Evolutionary conservation across 345 rosid species (phyloP).

Genomic region (Camelina hispida): DNA sequence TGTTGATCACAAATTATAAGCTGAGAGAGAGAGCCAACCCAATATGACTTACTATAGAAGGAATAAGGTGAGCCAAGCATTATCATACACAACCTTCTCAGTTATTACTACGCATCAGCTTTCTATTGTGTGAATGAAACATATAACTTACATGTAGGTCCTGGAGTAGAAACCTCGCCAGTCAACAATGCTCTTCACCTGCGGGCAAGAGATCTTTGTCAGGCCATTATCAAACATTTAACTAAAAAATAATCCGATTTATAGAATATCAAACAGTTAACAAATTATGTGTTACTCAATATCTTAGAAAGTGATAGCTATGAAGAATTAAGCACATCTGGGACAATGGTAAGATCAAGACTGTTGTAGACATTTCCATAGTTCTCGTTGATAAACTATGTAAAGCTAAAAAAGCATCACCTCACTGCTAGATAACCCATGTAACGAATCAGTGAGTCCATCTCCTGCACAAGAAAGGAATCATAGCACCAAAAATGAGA

Average conservation of each 20-base stretch:
- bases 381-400: not conserved
- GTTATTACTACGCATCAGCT: not conserved
- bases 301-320: slow-evolving; percentile 2
- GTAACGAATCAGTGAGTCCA: slow-evolving; percentile 85
- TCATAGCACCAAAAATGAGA: slow-evolving; percentile 55
- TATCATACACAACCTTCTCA: not conserved
- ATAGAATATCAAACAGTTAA: not conserved
- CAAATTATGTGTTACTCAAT: not conserved
- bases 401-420: slow-evolving; percentile 45
- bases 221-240: slow-evolving; percentile 33
- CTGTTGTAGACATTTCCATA: not conserved
- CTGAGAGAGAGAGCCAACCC: slow-evolving; percentile 14
- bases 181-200: slow-evolving; percentile 92
- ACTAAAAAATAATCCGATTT: not conserved
- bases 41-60: not conserved
- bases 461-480: slow-evolving; percentile 70
- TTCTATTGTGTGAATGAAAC: not conserved
- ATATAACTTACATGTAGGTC: slow-evolving; percentile 75
- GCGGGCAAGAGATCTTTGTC: slow-evolving; percentile 11
- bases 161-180: slow-evolving; percentile 90
- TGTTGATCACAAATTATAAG: slow-evolving; percentile 43
- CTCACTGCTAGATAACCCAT: slow-evolving; percentile 78
- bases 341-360: slow-evolving; percentile 17
- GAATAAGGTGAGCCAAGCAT: slow-evolving; percentile 4
- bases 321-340: slow-evolving; percentile 4